A percentile compares a stretch with the other conserved stretches of the same genome.
phyloP scores from a whole-genome alignment of 1,284 basidiomycete species.

The Ceratobasidium theobromae region DNA sequence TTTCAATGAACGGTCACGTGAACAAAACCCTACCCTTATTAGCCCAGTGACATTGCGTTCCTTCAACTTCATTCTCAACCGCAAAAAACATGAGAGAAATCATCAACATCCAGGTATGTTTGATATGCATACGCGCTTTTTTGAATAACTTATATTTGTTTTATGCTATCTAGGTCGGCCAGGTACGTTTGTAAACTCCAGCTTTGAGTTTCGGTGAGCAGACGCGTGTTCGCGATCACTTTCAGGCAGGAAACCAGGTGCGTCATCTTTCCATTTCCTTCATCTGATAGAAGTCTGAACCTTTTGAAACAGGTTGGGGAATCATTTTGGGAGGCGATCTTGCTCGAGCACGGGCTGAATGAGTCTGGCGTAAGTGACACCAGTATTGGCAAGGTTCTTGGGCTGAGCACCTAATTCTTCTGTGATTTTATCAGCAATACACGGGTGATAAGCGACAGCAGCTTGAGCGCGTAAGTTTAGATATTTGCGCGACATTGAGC shows the following conservation, averaged over 20 bases:
- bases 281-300: neutral
- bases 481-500: neutral
- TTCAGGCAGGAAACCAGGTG: slow-evolving; percentile 67
- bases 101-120: slow-evolving; percentile 41
- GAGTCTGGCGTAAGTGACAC: slow-evolving; percentile 60
- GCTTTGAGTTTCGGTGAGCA: slow-evolving; percentile 5
- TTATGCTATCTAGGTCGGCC: slow-evolving; percentile 37
- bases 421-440: slow-evolving; percentile 47
- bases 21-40: neutral
- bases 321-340: slow-evolving; percentile 73
- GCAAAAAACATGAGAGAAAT: slow-evolving; percentile 39
- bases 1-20: slow-evolving; percentile 10
- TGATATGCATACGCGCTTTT: neutral
- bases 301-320: slow-evolving; percentile 55
- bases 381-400: slow-evolving; percentile 15
- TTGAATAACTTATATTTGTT: neutral
- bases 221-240: slow-evolving; percentile 38
- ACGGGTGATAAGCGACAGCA: slow-evolving; percentile 53
- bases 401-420: slow-evolving; percentile 2
- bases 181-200: slow-evolving; percentile 36
- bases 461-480: slow-evolving; percentile 47
- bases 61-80: neutral
- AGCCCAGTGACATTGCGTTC: neutral
- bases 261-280: slow-evolving; percentile 11
- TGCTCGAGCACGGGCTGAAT: slow-evolving; percentile 79